Percentiles rank a stretch among this genome's conserved stretches.
Conservation (phyloP, 2,329 filamentous ascomycete genomes). For the Verticillium tricorpus region DNA sequence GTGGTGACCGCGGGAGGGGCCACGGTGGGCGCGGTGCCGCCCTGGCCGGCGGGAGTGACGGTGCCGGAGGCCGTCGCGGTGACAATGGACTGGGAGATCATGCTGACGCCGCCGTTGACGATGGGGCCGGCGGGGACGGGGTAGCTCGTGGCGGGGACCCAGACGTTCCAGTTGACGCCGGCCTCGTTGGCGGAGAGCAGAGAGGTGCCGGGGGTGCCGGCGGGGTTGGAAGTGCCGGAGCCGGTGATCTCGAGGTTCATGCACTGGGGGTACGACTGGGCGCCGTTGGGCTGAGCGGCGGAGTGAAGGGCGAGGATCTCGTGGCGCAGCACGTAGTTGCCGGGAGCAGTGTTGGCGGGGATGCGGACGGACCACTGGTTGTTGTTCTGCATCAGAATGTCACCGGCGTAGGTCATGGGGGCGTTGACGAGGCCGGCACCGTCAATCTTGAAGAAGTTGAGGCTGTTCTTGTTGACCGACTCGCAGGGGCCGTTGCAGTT, state of each 20-base stretch:
- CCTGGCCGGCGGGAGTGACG: conserved; percentile 10
- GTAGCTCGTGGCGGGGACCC: conserved; percentile 25
- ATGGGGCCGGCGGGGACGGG: conserved; percentile 21
- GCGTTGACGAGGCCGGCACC: conserved; percentile 27
- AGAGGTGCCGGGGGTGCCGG: conserved; percentile 42
- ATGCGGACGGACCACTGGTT: conserved; percentile 47
- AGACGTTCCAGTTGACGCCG: conserved; percentile 52
- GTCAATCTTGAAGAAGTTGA: conserved; percentile 44
- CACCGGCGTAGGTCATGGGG: conserved; percentile 31
- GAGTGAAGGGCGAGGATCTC: conserved; percentile 51
- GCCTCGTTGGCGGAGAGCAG: conserved; percentile 50
- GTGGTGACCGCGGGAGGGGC: not conserved
- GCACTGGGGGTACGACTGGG: conserved; percentile 47
- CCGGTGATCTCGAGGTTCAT: conserved; percentile 53
- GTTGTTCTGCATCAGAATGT: conserved; percentile 43
- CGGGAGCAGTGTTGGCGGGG: conserved; percentile 38
- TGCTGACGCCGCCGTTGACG: conserved; percentile 18
- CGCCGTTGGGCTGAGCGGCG: conserved; percentile 35
- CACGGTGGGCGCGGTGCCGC: conserved; percentile 2
- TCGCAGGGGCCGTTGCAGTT: conserved; percentile 38
- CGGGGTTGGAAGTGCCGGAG: conserved; percentile 38
- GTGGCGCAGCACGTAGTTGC: conserved; percentile 52
- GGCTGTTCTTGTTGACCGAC: conserved; percentile 32
- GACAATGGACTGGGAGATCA: conserved; percentile 13
- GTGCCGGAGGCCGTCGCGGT: conserved; percentile 12